Base-by-base conservation (phyloP, 352 stramenopile genomes). In the Phytophthora lateralis region DNA sequence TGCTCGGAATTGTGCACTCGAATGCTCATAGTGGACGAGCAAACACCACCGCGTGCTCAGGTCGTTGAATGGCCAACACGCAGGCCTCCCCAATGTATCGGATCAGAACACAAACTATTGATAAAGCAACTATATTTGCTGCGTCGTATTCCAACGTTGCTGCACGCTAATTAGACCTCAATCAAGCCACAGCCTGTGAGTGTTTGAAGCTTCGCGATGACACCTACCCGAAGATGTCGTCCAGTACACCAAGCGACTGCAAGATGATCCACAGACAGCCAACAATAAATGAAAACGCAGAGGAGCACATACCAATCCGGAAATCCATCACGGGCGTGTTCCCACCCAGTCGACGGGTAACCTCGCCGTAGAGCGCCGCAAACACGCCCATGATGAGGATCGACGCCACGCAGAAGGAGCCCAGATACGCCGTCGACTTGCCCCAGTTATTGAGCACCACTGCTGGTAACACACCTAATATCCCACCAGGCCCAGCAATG, bases 341-440 rank as follows among this genome's bases (percentile, higher is more conserved):
- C 5, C 46, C 37, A 4, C 69, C 65, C 17, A 66, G 56, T 18
- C 79, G 63, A 18, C 59, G 55, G 8, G 83, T 90, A 11, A 77
- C n/a, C 42, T 85, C 77, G 6, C 92, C 89, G 55, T 97, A 97
- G 3, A 91, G 35, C 8, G 35, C 35, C 1, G 89, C 80, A 68
- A 97, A 96, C 0, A 63, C 55, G 20, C 86, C 90, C 92, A 98
- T 98, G 6, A 83, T 88, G 15, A 97, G 14, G 34, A 90, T 96
- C 8, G 75, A 91, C n/a, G 73, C 92, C 12, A 76, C 26, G 46
- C 89, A 97, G 63, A 98, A 98, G 1, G 77, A 90, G 0, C 57
- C 71, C 3, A 97, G 61, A 67, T 97, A 98, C 3, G 89, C 53
- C 1, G 83, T 48, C 6, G 78, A 96, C 35, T 76, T 68, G 35